These are phyloP conservation scores for Jacaranda copaia DNA, from an alignment of 257 asterid genomes.

Conservation along the genomic window DNA sequence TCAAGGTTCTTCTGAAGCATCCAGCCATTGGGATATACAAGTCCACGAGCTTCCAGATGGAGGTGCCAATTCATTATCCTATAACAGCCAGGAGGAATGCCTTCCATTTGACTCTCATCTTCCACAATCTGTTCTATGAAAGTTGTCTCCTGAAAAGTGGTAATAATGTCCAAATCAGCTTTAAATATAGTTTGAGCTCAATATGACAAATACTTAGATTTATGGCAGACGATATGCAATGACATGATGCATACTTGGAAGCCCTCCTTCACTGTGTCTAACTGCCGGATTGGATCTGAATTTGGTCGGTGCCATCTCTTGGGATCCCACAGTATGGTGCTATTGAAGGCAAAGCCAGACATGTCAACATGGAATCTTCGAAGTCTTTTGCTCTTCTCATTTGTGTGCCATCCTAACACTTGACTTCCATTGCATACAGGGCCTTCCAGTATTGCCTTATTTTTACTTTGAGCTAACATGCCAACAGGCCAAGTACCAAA, in stretches of 20 bases:
- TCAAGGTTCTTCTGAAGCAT: slow-evolving; percentile 74
- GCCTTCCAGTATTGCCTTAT: slow-evolving; percentile 83
- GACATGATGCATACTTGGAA: slow-evolving; percentile 69
- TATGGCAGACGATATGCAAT: slow-evolving; percentile 10
- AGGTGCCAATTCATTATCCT: slow-evolving; percentile 83
- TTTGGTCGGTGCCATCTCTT: slow-evolving; percentile 82
- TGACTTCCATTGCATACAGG: slow-evolving; percentile 91
- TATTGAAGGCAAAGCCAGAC: slow-evolving; percentile 99
- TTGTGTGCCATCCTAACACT: slow-evolving; percentile 98
- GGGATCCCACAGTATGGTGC: slow-evolving; percentile 94
- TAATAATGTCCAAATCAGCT: slow-evolving; percentile 30
- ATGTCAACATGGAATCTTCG: slow-evolving; percentile 96
- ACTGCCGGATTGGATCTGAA: slow-evolving; percentile 75
- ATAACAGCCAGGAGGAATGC: slow-evolving; percentile 67
- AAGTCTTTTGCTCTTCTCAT: slow-evolving; percentile 87
- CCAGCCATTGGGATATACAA: slow-evolving; percentile 77
- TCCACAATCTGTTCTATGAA: slow-evolving; percentile 92
- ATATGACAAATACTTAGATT: background rate
- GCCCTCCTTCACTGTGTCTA: slow-evolving; percentile 90
- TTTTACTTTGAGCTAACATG: slow-evolving; percentile 86
- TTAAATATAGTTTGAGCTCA: slow-evolving; percentile 12
- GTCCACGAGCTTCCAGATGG: slow-evolving; percentile 68
- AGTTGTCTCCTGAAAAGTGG: slow-evolving; percentile 79
- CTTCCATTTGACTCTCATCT: slow-evolving; percentile 98
- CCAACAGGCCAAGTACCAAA: slow-evolving; percentile 99